Evolutionary conservation across 139 green algal species (phyloP).

Genomic region (Zygnema cylindricum): DNA sequence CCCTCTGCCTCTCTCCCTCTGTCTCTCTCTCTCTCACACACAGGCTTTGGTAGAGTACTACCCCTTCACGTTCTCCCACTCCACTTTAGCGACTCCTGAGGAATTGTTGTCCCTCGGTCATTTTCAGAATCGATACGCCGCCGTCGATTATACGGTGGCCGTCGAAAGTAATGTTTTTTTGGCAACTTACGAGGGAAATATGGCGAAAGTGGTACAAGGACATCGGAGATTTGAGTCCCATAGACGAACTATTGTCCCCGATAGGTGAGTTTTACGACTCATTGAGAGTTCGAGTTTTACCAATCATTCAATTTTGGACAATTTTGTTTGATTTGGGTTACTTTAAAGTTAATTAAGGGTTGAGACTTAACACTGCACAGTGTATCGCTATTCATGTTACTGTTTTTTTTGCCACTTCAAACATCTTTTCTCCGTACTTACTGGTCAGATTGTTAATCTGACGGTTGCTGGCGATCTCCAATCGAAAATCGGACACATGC

Average conservation of each 20-base stretch:
- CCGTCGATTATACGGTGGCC: constrained; percentile 50
- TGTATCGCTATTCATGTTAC: too few species aligned
- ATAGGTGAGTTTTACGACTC: constrained; percentile 50
- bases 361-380: too few species aligned
- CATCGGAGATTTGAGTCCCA: constrained; percentile 55
- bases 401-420: too few species aligned
- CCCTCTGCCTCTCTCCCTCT: constrained; percentile 23
- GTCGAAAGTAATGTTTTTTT: constrained; percentile 58
- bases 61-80: constrained; percentile 40
- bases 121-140: constrained; percentile 44
- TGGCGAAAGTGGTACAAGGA: constrained; percentile 49
- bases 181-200: constrained; percentile 55
- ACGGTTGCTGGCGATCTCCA: too few species aligned
- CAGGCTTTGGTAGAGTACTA: constrained; percentile 26
- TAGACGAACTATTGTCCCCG: constrained; percentile 37
- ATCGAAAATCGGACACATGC: too few species aligned
- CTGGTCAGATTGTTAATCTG: too few species aligned
- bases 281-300: too few species aligned
- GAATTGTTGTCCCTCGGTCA: constrained; percentile 30
- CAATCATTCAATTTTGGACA: too few species aligned
- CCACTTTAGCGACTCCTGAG: constrained; percentile 33
- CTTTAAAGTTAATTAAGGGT: too few species aligned
- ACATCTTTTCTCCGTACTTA: too few species aligned
- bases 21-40: background rate
- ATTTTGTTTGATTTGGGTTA: too few species aligned